Evolutionary conservation across 768 basidiomycete species (phyloP), one percentile per base, ranked within the genome.

Genomic region (Tylopilus sp.): DNA sequence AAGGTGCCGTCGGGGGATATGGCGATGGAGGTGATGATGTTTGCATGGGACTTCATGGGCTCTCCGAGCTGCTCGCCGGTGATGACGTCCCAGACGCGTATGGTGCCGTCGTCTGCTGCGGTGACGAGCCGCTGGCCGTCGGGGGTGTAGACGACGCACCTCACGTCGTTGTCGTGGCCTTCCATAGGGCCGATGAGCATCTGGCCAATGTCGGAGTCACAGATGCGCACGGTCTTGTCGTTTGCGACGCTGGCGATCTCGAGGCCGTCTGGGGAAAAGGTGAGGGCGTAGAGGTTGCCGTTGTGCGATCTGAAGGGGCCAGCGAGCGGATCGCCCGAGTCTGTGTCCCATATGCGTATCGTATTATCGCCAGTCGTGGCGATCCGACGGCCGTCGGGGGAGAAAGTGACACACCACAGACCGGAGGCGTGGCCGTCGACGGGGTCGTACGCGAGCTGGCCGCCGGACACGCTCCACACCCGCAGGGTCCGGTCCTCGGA

Each of bases 181-280:
- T 70, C 55, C 54, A 68, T 60, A 6, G 62, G 58, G 4, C 54
- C 59, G 31, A 63, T 46, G 6, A 66, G 53, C 47, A 60, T 58
- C 52, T 77, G 75, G 50, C 79, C 79, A 44, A 64, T 63, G 57
- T 68, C 68, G 6, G 68, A 42, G 50, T 70, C 61, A 46, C 70
- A 72, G 45, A 71, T 50, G 52, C 69, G 65, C 25, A 69, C 53
- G 2, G 69, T 65, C 28, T 60, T 63, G 61, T 71, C 70, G 50
- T 62, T 66, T 22, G 70, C 62, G 9, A 61, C 65, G 58, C 63
- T 67, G 40, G 61, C 63, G 55, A 67, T 67, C 38, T 68, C 65
- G 61, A 65, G 65, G 26, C 65, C 63, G 24, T 67, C 65, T 30
- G 65, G 65, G 50, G 58, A 58, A 22, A 54, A 81, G 72, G 82